phyloP scores from a whole-genome alignment of 257 asterid species.

The Solanum megistacrolobum region DNA sequence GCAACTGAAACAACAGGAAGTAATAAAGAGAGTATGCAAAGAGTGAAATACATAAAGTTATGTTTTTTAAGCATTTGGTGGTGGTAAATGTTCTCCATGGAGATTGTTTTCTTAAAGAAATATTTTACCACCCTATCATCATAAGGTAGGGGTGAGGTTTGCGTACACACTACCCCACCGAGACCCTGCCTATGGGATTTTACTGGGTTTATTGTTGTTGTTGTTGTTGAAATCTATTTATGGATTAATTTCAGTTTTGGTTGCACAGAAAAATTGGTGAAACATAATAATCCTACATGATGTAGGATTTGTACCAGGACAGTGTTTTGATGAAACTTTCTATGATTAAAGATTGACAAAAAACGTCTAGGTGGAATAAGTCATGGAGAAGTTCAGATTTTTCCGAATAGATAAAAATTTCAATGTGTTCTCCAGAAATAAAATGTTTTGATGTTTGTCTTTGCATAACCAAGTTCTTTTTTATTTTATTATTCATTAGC shows the following conservation, averaged over 20 bases:
- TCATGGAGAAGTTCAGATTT: neutral
- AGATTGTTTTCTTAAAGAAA: neutral
- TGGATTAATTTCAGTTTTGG: neutral
- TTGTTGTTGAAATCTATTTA: neutral
- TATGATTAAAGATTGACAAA: neutral
- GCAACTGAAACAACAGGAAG: neutral
- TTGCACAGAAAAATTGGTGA: neutral
- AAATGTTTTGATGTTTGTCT: neutral
- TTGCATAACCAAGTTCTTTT: neutral
- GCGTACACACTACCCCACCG: neutral
- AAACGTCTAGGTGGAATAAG: neutral
- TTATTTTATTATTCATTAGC: neutral
- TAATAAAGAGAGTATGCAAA: neutral
- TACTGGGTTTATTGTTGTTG: neutral
- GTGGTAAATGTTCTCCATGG: neutral
- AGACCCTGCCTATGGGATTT: neutral
- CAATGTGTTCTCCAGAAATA: neutral
- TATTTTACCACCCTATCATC: neutral
- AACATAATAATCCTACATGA: neutral
- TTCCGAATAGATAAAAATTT: neutral
- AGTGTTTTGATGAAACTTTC: neutral
- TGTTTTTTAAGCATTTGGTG: neutral
- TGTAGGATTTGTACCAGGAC: neutral
- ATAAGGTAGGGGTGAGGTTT: neutral
- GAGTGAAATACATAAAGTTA: neutral